A percentile compares a stretch with the other conserved stretches of the same genome.
Evolutionary conservation across 2,329 filamentous ascomycete genomes (phyloP).

Genomic region (Colletotrichum shisoi): DNA sequence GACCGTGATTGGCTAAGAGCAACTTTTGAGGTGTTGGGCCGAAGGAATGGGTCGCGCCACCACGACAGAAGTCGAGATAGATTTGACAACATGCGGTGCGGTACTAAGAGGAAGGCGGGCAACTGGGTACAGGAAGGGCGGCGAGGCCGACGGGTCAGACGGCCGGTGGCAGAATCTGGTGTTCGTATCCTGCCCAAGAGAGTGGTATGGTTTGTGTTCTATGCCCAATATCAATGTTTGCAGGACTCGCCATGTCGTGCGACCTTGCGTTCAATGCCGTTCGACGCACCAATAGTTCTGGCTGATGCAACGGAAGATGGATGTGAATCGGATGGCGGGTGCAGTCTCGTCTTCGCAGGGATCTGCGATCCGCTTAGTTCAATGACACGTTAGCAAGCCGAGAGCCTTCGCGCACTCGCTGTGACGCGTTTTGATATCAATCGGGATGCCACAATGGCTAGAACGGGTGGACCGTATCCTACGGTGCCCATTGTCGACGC

Average conservation of each 20-base stretch:
- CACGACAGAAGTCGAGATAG: constrained; percentile 11
- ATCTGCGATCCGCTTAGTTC: background rate
- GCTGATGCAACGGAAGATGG: constrained; percentile 2
- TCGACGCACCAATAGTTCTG: background rate
- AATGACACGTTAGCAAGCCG: background rate
- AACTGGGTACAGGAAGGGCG: background rate
- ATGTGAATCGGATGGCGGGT: background rate
- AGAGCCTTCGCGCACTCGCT: background rate
- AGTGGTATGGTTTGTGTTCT: background rate
- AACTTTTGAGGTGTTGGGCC: constrained; percentile 40
- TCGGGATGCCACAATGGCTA: background rate
- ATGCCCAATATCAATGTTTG: constrained; percentile 9
- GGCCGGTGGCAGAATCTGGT: constrained; percentile 34
- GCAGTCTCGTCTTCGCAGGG: background rate
- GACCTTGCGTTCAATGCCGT: constrained; percentile 11
- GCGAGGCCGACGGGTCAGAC: background rate
- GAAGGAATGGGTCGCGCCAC: constrained; percentile 40
- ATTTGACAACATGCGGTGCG: constrained; percentile 26
- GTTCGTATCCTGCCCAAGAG: constrained; percentile 11
- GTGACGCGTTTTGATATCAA: background rate
- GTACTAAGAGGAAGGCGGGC: background rate
- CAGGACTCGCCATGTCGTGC: constrained; percentile 21
- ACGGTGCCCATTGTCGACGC: background rate
- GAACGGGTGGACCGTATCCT: background rate
- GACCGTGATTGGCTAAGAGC: constrained; percentile 45